These are phyloP conservation scores for Hyparrhenia diplandra DNA, from an alignment of 176 grass and related monocot species.

Conservation along the genomic window DNA sequence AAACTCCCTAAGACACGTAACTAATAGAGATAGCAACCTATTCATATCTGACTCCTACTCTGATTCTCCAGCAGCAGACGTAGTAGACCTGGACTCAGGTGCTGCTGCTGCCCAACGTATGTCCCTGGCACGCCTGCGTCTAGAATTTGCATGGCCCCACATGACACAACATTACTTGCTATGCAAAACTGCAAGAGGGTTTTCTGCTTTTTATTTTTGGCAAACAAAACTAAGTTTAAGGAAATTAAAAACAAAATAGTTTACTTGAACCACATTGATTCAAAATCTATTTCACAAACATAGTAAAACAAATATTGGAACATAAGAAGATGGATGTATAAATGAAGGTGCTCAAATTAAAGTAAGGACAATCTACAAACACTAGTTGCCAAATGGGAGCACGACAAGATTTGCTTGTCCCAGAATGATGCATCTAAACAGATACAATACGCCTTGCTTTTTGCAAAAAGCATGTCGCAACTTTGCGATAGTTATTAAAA, in stretches of 20 bases:
- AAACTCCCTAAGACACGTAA: too few species aligned
- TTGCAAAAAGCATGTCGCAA: background rate
- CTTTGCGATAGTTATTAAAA: background rate
- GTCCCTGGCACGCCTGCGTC: too few species aligned
- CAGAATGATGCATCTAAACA: background rate
- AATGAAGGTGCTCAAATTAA: background rate
- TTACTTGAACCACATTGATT: background rate
- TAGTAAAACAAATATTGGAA: background rate
- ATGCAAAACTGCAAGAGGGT: background rate
- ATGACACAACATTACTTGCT: background rate
- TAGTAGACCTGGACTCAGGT: too few species aligned
- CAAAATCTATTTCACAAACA: background rate
- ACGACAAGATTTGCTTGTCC: background rate
- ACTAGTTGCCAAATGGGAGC: background rate
- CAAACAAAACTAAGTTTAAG: background rate
- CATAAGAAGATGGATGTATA: background rate
- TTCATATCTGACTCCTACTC: too few species aligned
- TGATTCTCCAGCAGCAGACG: too few species aligned
- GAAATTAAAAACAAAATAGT: background rate
- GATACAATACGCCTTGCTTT: background rate
- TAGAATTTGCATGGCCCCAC: too few species aligned
- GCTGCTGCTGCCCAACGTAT: too few species aligned
- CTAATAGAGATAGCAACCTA: too few species aligned
- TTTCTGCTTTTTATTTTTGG: background rate
- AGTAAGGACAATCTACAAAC: background rate